Evolutionary conservation across 2,329 filamentous ascomycete genomes (phyloP).

Genomic region (Leptosphaerulina australis): DNA sequence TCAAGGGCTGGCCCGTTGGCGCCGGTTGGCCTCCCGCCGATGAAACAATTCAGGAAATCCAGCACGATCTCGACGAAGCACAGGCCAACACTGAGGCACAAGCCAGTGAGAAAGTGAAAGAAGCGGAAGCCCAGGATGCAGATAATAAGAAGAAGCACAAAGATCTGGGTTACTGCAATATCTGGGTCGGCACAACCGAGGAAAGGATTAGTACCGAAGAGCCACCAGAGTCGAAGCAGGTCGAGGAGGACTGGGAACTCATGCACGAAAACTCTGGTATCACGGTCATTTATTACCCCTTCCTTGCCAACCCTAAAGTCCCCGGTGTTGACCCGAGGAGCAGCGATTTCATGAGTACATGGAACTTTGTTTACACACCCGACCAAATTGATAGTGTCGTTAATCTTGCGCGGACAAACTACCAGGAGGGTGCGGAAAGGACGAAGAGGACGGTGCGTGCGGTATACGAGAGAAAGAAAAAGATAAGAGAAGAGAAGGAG

Average conservation of each 20-base stretch:
- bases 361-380: conserved; percentile 97
- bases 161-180: conserved; percentile 84
- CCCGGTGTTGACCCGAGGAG: conserved; percentile 81
- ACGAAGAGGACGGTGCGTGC: conserved; percentile 80
- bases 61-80: conserved; percentile 70
- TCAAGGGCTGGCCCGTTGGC: conserved; percentile 93
- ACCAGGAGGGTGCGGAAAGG: conserved; percentile 77
- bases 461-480: conserved; percentile 92
- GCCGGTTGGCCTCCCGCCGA: conserved; percentile 83
- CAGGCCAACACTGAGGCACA: conserved; percentile 66
- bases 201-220: conserved; percentile 67
- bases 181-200: conserved; percentile 88
- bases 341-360: conserved; percentile 89
- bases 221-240: conserved; percentile 59
- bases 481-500: conserved; percentile 62
- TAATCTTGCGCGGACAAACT: conserved; percentile 82
- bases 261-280: conserved; percentile 82
- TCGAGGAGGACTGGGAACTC: conserved; percentile 69
- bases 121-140: conserved; percentile 55
- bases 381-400: conserved; percentile 88
- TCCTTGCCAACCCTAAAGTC: conserved; percentile 80
- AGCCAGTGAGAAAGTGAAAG: conserved; percentile 66
- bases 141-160: conserved; percentile 43
- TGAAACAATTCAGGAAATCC: conserved; percentile 64
- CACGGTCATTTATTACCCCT: conserved; percentile 86